Evolutionary conservation across 306 rosid species (phyloP), one percentile per base, ranked within the genome.

Genomic region (Arachis hypogaea): DNA sequence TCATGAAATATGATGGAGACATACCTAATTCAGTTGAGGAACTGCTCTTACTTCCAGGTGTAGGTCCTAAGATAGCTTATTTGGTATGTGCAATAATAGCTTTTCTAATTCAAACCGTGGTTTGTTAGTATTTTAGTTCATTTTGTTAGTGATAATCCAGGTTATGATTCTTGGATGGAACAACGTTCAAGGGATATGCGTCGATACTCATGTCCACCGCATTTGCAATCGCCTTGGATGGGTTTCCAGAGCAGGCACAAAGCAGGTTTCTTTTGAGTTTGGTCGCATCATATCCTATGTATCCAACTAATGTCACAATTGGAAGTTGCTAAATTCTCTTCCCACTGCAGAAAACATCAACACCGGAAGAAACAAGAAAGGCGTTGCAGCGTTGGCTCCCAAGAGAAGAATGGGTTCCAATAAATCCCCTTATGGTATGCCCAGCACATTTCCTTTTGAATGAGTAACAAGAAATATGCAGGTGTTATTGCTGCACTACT

Each of bases 51-150:
- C 97, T 93, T 70, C 97, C 97, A 51, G 97, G 98, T 59, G 93
- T 93, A 65, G 98, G 98, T 65, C 98, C 98, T 63, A 93, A 93
- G 88, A 93, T 93, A 83, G 98, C 97, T 78, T 96, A 93, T 86
- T 81, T 93, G 94, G 97, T 93, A 82, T 68, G 62, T 58, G 46
- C 71, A 40, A 59, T 49, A 40, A 59, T 49, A 65, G 47, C 66
- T 29, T 66, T 59, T 4, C 29, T 68, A 30, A 16, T 73, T 70
- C 59, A 77, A 81, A 80, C 74, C 28, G 1, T 74, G 69, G 54
- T 61, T 33, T 69, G 44, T 42, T 57, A 59, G 74, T 54, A 49
- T 61, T 75, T 58, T 11, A 65, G 40, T 44, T 58, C 69, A 43
- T 60, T 68, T 75, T 64, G 33, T 76, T 18, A 45, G 28, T 81